Percentiles rank a stretch among this genome's conserved stretches.
Conservation (phyloP, 176 grass and related monocot species). For the Chrysopogon serrulatus region DNA sequence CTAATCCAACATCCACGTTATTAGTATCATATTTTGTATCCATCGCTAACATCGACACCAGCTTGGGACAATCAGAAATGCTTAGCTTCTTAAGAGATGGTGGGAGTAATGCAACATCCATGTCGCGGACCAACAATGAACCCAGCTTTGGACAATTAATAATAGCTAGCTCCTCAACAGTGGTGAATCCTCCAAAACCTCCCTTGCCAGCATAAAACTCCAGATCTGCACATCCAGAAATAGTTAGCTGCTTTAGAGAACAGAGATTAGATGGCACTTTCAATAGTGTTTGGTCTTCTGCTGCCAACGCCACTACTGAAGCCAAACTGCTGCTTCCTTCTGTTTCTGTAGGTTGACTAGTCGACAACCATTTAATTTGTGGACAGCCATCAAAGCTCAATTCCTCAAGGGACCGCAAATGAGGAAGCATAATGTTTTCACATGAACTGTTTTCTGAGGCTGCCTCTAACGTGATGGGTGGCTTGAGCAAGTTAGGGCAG, state of each 20-base stretch:
- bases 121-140: too few relatives aligned
- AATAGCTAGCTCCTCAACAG: too few relatives aligned
- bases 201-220: neutral
- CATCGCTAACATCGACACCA: too few relatives aligned
- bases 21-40: too few relatives aligned
- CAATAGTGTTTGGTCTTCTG: neutral
- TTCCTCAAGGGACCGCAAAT: neutral
- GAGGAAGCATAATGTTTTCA: neutral
- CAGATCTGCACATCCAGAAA: neutral
- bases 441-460: neutral
- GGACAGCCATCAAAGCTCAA: accelerated
- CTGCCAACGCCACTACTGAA: neutral
- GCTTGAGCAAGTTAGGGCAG: slow-evolving; percentile 4
- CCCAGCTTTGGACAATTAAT: too few relatives aligned
- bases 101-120: too few relatives aligned
- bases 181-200: too few relatives aligned
- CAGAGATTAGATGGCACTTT: neutral
- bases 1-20: too few relatives aligned
- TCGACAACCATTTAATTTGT: neutral
- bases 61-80: too few relatives aligned
- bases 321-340: neutral
- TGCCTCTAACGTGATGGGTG: neutral
- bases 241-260: neutral
- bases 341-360: neutral
- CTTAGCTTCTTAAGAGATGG: too few relatives aligned